These are phyloP conservation scores for Neonothopanus nambi DNA, from an alignment of 1,284 basidiomycete species.

Conservation along the genomic window DNA sequence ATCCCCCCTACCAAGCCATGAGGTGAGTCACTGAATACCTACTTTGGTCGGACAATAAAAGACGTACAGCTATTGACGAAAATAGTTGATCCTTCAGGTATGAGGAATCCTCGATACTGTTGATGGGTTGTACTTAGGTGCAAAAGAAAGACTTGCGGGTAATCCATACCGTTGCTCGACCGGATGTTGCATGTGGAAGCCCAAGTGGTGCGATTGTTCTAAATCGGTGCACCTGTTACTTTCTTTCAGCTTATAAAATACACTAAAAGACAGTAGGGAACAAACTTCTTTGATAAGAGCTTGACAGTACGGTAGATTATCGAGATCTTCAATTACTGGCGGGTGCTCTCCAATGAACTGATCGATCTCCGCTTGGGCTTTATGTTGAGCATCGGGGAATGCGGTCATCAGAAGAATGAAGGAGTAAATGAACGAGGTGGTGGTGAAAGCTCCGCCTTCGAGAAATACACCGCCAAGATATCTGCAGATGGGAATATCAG, in stretches of 20 bases:
- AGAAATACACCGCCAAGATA: conserved; percentile 21
- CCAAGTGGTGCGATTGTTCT: conserved; percentile 21
- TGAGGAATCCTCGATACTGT: conserved; percentile 5
- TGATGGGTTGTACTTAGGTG: too few relatives aligned
- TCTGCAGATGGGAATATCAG: conserved; percentile 1
- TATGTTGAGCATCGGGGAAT: conserved; percentile 20
- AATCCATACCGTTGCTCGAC: background rate
- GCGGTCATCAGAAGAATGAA: conserved; percentile 17
- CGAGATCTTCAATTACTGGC: conserved; percentile 34
- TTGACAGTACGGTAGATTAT: conserved; percentile 33
- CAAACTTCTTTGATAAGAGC: conserved; percentile 38
- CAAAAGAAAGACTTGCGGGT: too few relatives aligned
- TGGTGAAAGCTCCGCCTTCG: conserved; percentile 24
- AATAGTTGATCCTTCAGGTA: conserved; percentile 19
- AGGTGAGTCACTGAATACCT: too few relatives aligned
- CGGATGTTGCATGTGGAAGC: conserved; percentile 21
- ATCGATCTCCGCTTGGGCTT: conserved; percentile 39
- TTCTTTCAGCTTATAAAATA: too few relatives aligned
- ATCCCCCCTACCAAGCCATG: conserved; percentile 18
- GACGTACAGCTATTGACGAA: conserved; percentile 24
- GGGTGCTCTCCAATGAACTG: conserved; percentile 32
- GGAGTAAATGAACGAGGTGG: conserved; percentile 18
- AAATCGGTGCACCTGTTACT: conserved; percentile 19
- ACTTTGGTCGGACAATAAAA: background rate
- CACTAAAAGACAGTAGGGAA: background rate